Base-by-base conservation (phyloP, 345 rosid genomes). In the Heritiera littoralis region DNA sequence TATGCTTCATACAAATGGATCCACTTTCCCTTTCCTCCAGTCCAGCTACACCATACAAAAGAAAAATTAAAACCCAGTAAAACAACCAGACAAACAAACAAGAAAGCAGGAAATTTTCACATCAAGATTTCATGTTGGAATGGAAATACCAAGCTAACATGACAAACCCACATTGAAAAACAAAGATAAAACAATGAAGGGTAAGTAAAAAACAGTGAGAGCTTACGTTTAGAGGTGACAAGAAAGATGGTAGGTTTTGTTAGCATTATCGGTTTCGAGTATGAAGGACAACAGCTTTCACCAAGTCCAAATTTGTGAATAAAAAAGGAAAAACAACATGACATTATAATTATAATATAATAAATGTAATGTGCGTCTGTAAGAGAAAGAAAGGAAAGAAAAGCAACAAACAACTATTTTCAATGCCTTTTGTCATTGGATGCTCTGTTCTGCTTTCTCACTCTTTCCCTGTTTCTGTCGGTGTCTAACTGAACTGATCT, bases 11-110 rank as follows among this genome's bases (percentile, higher is more conserved):
- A 85, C 91, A 12, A 90, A 78, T 75, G 94, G 94, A 77, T 77
- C 87, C 89, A 63, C 91, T 83, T 84, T 86, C 85, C 84, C 90
- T 83, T 85, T 88, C 83, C 86, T 86, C 91, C 90, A 73, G 89
- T 86, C 92, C 93, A 83, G 86, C 93, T 86, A 84, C 80, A 83
- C 45, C 78, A 75, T 32, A 70, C n/a, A 32, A 55, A 55, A 63
- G 30, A 20, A 68, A 52, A 20, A 35, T 35, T n/a, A 64, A 46
- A 28, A 60, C 6, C 56, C 54, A 66, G 46, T 20, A 11, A 46
- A 35, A 35, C 38, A 35, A 35, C 0, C 38, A 35, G 2, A 54
- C 13, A 58, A 76, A 40, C 43, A 40, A 3, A 40, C 43, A 40
- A 40, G 43, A 68, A 69, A 69, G 56, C 5, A 69, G 40, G 74